Evolutionary conservation across 805 yeast species (phyloP).

Genomic region (Jamesozyma rosinii): DNA sequence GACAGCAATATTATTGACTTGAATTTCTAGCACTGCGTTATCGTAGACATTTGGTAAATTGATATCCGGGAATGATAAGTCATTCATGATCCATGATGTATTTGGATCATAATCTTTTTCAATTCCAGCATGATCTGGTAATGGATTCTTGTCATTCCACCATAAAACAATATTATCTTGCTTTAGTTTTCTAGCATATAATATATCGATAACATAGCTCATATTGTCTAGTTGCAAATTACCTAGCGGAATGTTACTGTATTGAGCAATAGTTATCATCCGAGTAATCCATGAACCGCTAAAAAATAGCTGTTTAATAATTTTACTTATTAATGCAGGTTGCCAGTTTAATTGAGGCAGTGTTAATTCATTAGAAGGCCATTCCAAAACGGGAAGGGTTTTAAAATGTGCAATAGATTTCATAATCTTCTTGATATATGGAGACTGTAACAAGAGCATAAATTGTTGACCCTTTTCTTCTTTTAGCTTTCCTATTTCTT

Average conservation of each 20-base stretch:
- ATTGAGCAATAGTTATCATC: constrained; percentile 54
- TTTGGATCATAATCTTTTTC: constrained; percentile 53
- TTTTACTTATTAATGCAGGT: constrained; percentile 48
- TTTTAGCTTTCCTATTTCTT: constrained; percentile 44
- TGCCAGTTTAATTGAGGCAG: constrained; percentile 83
- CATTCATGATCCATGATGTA: constrained; percentile 35
- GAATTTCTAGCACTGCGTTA: constrained; percentile 68
- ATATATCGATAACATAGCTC: constrained; percentile 73
- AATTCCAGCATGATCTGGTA: constrained; percentile 77
- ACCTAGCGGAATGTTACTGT: constrained; percentile 78
- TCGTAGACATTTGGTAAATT: constrained; percentile 74
- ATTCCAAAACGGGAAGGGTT: constrained; percentile 54
- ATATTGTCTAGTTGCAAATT: constrained; percentile 71
- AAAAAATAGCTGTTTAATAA: constrained; percentile 62
- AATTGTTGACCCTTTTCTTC: constrained; percentile 61
- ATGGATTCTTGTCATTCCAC: constrained; percentile 75
- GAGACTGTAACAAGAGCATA: constrained; percentile 66
- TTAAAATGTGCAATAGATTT: constrained; percentile 38
- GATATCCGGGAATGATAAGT: constrained; percentile 58
- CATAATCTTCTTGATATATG: constrained; percentile 41
- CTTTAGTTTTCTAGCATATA: constrained; percentile 69
- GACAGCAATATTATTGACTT: constrained; percentile 68
- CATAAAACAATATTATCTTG: constrained; percentile 67
- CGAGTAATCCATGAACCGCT: constrained; percentile 65
- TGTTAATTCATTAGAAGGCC: constrained; percentile 48